phyloP scores from a whole-genome alignment of 2,329 filamentous ascomycete genomes.

The Trichoderma cornu-damae region DNA sequence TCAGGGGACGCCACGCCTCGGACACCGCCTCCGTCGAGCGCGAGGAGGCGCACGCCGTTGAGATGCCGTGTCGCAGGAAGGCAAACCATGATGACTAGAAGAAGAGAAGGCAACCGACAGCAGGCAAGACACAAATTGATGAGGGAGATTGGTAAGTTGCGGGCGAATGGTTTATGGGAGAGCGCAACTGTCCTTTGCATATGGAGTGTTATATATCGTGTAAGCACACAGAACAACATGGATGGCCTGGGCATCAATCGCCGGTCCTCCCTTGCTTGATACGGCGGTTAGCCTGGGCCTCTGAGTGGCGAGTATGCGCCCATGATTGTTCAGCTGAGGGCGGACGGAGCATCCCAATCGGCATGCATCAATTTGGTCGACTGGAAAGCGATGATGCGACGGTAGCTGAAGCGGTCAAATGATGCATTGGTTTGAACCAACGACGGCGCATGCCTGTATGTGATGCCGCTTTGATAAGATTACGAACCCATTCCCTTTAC shows the following conservation, averaged over 20 bases:
- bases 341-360: background rate
- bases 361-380: background rate
- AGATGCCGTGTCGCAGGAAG: slow-evolving; percentile 7
- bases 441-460: background rate
- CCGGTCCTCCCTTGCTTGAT: background rate
- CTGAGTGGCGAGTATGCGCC: background rate
- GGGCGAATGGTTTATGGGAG: no score
- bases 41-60: slow-evolving; percentile 12
- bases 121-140: background rate
- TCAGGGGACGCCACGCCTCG: slow-evolving; percentile 3
- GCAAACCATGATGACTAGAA: background rate
- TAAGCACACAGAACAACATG: no score
- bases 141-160: background rate
- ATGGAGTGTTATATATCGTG: no score
- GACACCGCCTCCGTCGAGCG: slow-evolving; percentile 11
- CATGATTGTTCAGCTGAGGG: background rate
- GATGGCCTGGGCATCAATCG: no score
- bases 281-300: background rate
- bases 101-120: background rate
- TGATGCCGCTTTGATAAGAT: background rate
- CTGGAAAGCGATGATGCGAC: background rate
- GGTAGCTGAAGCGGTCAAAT: background rate
- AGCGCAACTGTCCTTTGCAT: no score
- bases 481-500: background rate
- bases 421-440: background rate